A percentile compares a stretch with the other conserved stretches of the same genome.
Conservation (phyloP, 2,329 filamentous ascomycete genomes). For the Atkinsonella texensis region DNA sequence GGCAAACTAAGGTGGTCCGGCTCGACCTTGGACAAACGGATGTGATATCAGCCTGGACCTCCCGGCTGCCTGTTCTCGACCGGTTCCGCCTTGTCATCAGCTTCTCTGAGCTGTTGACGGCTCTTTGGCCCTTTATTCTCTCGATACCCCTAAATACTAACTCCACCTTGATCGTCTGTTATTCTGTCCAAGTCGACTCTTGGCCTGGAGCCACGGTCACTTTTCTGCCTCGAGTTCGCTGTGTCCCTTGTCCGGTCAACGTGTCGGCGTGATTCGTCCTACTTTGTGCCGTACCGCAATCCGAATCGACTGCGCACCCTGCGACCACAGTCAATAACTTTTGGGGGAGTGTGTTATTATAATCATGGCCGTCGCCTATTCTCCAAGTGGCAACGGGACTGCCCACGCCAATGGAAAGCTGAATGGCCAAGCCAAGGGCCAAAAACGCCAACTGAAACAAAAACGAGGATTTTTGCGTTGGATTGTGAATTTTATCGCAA, state of each 20-base stretch:
- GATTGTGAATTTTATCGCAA: conserved; percentile 38
- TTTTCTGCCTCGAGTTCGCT: background rate
- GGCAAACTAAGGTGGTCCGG: too few species aligned
- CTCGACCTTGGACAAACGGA: background rate
- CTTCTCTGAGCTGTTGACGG: background rate
- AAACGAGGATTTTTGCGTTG: conserved; percentile 21
- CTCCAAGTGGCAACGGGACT: conserved; percentile 27
- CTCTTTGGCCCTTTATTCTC: background rate
- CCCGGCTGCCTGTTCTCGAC: background rate
- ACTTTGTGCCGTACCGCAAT: background rate
- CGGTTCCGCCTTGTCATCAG: background rate
- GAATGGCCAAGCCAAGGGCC: conserved; percentile 17
- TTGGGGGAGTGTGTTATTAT: background rate
- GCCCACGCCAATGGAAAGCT: conserved; percentile 22
- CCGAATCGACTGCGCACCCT: background rate
- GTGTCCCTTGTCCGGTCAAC: background rate
- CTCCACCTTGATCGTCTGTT: too few species aligned
- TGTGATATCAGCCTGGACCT: background rate
- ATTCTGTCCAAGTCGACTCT: background rate
- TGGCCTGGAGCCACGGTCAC: background rate
- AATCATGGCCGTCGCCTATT: conserved; percentile 22
- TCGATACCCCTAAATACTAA: background rate
- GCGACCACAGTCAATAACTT: background rate
- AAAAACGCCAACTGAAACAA: conserved; percentile 13
- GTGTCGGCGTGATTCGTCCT: background rate